Evolutionary conservation across 371 early-diverging fungal genomes (phyloP), one percentile per base, ranked within the genome.

Genomic region (Actinomucor elegans): DNA sequence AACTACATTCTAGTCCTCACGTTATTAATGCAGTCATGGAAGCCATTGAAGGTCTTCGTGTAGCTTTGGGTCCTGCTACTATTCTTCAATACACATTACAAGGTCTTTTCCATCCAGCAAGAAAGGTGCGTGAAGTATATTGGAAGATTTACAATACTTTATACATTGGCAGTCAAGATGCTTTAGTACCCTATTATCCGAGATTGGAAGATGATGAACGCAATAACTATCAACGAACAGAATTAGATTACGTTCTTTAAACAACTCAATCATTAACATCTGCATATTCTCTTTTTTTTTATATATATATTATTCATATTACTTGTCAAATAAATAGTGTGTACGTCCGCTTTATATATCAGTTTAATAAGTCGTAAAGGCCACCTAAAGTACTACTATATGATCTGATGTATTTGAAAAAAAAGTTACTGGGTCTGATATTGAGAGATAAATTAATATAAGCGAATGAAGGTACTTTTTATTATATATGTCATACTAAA

Each of bases 71-170:
- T 0, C 91, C 97, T 4, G 80, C 84, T 3, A 81, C 85, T 6
- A 80, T 98, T 24, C 61, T 96, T 40, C 88, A 90, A 59, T 99
- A 98, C 69, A 73, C 94, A 5, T 66, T 96, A 20, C 94, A 94
- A 70, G 99, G 99, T 0, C 67, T 99, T 43, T 98, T 96, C 85
- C 99, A 99, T 58, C 99, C 99, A 4, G 98, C 99, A 10, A 74
- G 97, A 26, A 86, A 90, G 52, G 97, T 98, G 7, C 85, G 99
- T 32, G 94, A 96, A 67, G 87, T 96, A 12, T 98, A 98, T 69
- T 97, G 96, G 96, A 94, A 94, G 77, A 90, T 99, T 44, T 97
- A 92, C 79, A 97, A 98, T 67, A 90, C 87, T 52, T 62, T 94
- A 59, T 98, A 96, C 58, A 92, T 98, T 60, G 90, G 87, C 9